phyloP scores from a whole-genome alignment of 2,329 filamentous ascomycete species.

The Capronia americana region DNA sequence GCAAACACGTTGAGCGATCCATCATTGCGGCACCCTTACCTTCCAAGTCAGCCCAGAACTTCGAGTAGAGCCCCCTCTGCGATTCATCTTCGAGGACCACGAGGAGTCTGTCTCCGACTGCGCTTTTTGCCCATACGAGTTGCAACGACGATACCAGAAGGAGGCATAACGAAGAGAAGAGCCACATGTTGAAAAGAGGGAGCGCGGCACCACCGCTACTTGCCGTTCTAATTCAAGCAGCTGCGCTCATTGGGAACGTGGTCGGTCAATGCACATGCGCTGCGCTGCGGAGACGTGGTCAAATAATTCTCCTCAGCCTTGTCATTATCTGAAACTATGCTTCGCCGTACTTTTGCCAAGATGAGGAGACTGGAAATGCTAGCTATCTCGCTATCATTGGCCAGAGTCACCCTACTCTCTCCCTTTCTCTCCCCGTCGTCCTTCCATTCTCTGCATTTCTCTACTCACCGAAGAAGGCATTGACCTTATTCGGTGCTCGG shows the following conservation, averaged over 20 bases:
- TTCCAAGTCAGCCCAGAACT: slow-evolving; percentile 65
- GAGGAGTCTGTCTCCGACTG: slow-evolving; percentile 77
- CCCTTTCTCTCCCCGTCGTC: background rate
- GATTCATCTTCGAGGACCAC: slow-evolving; percentile 83
- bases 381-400: background rate
- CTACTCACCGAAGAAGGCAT: background rate
- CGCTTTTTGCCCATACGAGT: slow-evolving; percentile 77
- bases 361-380: background rate
- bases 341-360: background rate
- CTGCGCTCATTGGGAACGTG: slow-evolving; percentile 18
- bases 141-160: slow-evolving; percentile 70
- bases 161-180: slow-evolving; percentile 62
- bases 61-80: slow-evolving; percentile 82
- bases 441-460: too few relatives aligned
- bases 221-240: slow-evolving; percentile 11
- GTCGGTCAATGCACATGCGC: slow-evolving; percentile 2
- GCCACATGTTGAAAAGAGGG: slow-evolving; percentile 67
- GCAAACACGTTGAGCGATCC: background rate
- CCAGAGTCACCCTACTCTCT: background rate
- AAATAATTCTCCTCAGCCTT: slow-evolving; percentile 18
- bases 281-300: slow-evolving; percentile 21
- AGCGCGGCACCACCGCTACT: slow-evolving; percentile 9
- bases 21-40: slow-evolving; percentile 42
- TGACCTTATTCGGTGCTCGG: too few relatives aligned
- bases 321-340: background rate